Conservation (phyloP, 2,329 filamentous ascomycete genomes). For the Myriosclerotinia scirpicola region DNA sequence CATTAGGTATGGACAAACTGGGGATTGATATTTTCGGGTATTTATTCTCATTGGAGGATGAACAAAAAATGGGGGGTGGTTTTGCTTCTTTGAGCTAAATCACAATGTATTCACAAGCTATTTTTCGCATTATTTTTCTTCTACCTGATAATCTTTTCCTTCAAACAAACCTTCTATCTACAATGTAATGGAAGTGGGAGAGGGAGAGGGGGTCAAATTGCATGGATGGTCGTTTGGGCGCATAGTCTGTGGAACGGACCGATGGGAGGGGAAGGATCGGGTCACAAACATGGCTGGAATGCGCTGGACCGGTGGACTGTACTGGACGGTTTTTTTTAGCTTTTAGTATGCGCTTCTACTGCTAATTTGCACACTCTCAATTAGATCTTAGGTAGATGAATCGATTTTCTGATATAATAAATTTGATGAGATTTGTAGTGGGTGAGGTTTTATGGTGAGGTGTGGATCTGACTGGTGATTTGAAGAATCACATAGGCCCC, state of each 20-base stretch:
- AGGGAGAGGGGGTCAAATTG: constrained; percentile 35
- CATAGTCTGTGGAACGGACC: constrained; percentile 30
- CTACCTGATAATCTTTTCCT: constrained; percentile 2
- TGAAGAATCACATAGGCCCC: too few species aligned
- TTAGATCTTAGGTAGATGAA: constrained; percentile 19
- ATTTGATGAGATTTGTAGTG: background rate
- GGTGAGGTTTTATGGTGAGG: background rate
- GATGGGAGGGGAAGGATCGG: constrained; percentile 1
- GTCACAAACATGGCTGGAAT: constrained; percentile 16
- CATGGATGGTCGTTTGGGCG: constrained; percentile 42
- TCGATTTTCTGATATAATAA: background rate
- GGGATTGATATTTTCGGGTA: constrained; percentile 26
- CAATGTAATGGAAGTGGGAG: constrained; percentile 29
- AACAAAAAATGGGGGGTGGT: constrained; percentile 23
- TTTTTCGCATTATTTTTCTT: constrained; percentile 24
- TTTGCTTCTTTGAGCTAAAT: constrained; percentile 32
- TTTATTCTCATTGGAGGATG: constrained; percentile 27
- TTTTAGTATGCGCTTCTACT: constrained; percentile 1
- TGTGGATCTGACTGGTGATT: too few species aligned
- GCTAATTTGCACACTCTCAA: constrained; percentile 10
- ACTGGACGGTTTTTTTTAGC: background rate
- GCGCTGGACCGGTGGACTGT: background rate
- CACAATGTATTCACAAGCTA: constrained; percentile 27
- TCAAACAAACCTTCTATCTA: constrained; percentile 11
- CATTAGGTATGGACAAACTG: constrained; percentile 18